These are phyloP conservation scores for Delonix regia DNA, from an alignment of 306 rosid genomes.

Conservation along the genomic window DNA sequence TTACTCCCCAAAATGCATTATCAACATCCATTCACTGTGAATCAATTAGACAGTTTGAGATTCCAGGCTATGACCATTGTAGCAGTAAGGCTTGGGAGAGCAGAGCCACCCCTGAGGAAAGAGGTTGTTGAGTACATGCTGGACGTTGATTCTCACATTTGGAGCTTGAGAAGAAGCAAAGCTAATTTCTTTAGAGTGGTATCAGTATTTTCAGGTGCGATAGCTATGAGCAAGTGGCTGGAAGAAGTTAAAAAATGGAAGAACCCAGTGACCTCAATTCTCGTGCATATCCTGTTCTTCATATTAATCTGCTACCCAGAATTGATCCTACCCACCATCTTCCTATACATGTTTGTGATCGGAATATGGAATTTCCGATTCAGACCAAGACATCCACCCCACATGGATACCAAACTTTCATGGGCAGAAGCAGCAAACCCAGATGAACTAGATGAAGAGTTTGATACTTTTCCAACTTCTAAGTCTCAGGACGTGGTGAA, in stretches of 20 bases:
- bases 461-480: conserved; percentile 61
- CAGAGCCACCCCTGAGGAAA: conserved; percentile 61
- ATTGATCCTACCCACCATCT: conserved; percentile 60
- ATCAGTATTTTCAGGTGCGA: conserved; percentile 51
- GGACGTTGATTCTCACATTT: conserved; percentile 74
- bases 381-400: conserved; percentile 55
- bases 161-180: conserved; percentile 78
- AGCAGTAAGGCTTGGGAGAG: conserved; percentile 63
- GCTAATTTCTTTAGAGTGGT: conserved; percentile 67
- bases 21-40: conserved; percentile 67
- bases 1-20: conserved; percentile 75
- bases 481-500: conserved; percentile 50
- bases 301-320: conserved; percentile 64
- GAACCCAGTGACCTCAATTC: conserved; percentile 53
- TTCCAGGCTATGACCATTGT: conserved; percentile 67
- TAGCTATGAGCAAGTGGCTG: conserved; percentile 61
- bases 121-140: conserved; percentile 76
- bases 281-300: conserved; percentile 58
- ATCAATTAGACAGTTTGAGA: conserved; percentile 61
- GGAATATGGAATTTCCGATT: conserved; percentile 63
- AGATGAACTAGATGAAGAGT: conserved; percentile 69
- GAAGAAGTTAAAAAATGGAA: conserved; percentile 64
- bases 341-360: conserved; percentile 67
- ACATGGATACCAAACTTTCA: conserved; percentile 67
- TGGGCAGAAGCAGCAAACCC: conserved; percentile 68